Base-by-base conservation (phyloP, 1,284 basidiomycete genomes). In the Baeospora myosura region DNA sequence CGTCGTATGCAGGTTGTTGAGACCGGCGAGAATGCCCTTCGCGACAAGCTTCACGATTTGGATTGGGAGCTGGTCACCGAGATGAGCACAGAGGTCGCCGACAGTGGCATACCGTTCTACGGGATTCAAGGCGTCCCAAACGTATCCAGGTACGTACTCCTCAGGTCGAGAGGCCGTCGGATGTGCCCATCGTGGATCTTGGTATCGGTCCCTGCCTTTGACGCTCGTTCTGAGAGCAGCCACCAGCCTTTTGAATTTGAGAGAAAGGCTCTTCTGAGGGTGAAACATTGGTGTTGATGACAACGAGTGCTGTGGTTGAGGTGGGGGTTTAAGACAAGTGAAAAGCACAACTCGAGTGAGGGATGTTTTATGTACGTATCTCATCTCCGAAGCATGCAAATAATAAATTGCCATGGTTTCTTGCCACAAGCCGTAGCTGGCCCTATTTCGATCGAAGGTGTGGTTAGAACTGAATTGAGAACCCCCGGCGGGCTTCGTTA, bases 31-130 rank as follows among this genome's bases (percentile, higher is more conserved):
- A 6, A 59, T 48, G 36, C 56, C 57, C 37, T 53, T 45, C 5
- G 57, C 57, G 17, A 59, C 47, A 21, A 56, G 52, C 44, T 59
- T 59, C 21, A 55, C 54, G 16, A 56, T 38, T 39, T 50, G 52
- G 7, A 52, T 42, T 5, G 57, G 55, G 14, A 57, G 49, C 43
- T 49, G 52, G 18, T 48, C 39, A 17, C 54, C 55, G 24, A 56
- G 30, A 21, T 50, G 52, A 18, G 46, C 46, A 31, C 52, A 52
- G 8, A 56, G 41, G 32, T 54, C 52, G 16, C 47, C 48, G 17
- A 55, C 44, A 24, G 50, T 52, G 3, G 46, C 45, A 38, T 51
- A 51, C 29, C 49, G 39, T 33, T 55, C 53, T 20, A 25, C 34
- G 4, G 41, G 43, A 33, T 50, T 47, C 23, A 46, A 35, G 21